These are phyloP conservation scores for Hapsidospora chrysogenum DNA, from an alignment of 495 filamentous ascomycete species.

Conservation along the genomic window DNA sequence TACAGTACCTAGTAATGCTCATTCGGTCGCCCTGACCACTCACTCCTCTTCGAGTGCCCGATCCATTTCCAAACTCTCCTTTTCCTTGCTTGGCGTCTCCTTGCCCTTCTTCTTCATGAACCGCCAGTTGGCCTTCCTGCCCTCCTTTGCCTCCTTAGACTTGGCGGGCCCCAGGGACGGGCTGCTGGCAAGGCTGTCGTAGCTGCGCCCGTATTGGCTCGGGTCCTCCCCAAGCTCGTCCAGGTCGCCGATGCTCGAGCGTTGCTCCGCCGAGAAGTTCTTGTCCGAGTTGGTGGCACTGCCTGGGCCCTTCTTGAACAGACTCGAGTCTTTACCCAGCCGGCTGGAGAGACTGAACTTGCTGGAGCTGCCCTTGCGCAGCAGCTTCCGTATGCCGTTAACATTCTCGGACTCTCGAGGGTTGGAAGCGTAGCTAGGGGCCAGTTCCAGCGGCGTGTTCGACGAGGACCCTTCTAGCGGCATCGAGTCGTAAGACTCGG, in stretches of 20 bases:
- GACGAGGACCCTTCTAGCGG: slow-evolving; percentile 48
- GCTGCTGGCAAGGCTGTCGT: slow-evolving; percentile 25
- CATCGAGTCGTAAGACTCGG: slow-evolving; percentile 58
- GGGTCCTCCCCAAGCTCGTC: slow-evolving; percentile 22
- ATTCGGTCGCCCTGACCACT: no score
- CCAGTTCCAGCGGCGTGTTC: slow-evolving; percentile 41
- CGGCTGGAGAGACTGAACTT: slow-evolving; percentile 59
- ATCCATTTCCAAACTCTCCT: slow-evolving; percentile 29
- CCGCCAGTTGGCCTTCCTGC: slow-evolving; percentile 21
- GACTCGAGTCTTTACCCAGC: slow-evolving; percentile 41
- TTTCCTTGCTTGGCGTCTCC: slow-evolving; percentile 11
- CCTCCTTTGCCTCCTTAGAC: slow-evolving; percentile 13
- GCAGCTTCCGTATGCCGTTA: slow-evolving; percentile 49
- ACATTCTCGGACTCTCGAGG: slow-evolving; percentile 26
- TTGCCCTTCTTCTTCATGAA: slow-evolving; percentile 28
- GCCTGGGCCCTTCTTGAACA: slow-evolving; percentile 44
- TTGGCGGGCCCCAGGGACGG: slow-evolving; percentile 19
- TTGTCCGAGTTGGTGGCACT: slow-evolving; percentile 27
- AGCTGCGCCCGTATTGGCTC: slow-evolving; percentile 18
- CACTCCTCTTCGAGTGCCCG: slow-evolving; percentile 7
- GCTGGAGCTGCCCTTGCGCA: slow-evolving; percentile 62
- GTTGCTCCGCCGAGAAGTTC: slow-evolving; percentile 18
- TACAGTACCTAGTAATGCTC: no score
- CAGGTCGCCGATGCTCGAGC: slow-evolving; percentile 31
- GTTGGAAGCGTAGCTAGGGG: slow-evolving; percentile 24